Conservation (phyloP, 495 filamentous ascomycete genomes). For the Aspergillus panamensis region DNA sequence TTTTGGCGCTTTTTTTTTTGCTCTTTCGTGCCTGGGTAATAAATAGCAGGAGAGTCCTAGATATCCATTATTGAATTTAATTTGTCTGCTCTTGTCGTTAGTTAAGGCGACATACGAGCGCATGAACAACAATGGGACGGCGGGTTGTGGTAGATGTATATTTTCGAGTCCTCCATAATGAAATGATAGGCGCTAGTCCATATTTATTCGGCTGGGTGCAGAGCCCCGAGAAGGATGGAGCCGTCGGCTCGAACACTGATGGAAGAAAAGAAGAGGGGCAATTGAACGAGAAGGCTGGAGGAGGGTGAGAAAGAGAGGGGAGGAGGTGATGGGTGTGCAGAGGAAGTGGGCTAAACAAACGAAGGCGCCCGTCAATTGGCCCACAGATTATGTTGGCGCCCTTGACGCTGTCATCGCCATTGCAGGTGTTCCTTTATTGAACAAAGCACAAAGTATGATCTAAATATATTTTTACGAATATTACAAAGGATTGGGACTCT, state of each 20-base stretch:
- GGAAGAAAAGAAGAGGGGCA: not conserved
- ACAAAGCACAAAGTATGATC: no score
- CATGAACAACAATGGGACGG: no score
- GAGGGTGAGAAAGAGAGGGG: not conserved
- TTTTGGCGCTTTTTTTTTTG: no score
- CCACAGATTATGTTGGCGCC: slow-evolving; percentile 3
- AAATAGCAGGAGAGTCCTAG: no score
- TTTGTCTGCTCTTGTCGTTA: no score
- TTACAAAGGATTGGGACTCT: no score
- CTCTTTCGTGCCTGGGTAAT: no score
- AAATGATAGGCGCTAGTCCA: not conserved
- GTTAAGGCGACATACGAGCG: no score
- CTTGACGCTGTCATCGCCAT: slow-evolving; percentile 4
- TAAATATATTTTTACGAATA: no score
- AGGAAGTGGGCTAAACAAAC: not conserved
- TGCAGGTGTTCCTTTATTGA: not conserved
- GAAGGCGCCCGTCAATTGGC: not conserved
- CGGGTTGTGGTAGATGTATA: no score
- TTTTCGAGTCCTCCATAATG: not conserved
- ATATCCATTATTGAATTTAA: no score
- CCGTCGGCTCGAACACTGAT: not conserved
- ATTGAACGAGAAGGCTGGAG: not conserved
- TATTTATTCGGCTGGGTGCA: not conserved
- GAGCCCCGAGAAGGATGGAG: not conserved
- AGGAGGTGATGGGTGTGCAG: not conserved